phyloP scores from a whole-genome alignment of 306 rosid species.

The Gynostemma pentaphyllum region DNA sequence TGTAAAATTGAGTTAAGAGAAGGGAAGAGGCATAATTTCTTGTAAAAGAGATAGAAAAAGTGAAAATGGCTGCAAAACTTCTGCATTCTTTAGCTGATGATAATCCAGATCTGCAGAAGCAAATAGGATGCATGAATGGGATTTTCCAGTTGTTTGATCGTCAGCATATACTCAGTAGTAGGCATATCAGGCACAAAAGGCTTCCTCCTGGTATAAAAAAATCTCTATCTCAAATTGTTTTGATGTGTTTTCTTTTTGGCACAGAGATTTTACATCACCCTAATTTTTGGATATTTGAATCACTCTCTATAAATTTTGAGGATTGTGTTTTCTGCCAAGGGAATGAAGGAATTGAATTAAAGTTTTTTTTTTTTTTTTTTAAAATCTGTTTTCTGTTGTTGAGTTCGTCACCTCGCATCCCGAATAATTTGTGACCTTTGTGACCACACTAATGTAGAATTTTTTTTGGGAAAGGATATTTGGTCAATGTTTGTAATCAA shows the following conservation, averaged over 20 bases:
- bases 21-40: conserved; percentile 15
- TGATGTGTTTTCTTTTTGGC: neutral
- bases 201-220: conserved; percentile 65
- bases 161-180: conserved; percentile 40
- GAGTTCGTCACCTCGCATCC: neutral
- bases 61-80: conserved; percentile 83
- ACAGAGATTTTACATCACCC: neutral
- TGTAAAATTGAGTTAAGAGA: conserved; percentile 20
- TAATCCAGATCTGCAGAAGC: conserved; percentile 89
- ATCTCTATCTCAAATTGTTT: neutral
- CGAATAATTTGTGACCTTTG: neutral
- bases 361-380: neutral
- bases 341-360: neutral
- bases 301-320: neutral
- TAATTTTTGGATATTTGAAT: neutral
- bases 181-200: conserved; percentile 46
- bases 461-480: neutral
- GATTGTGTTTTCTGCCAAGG: neutral
- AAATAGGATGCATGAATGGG: conserved; percentile 92
- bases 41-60: conserved; percentile 10
- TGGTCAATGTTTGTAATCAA: neutral
- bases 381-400: neutral
- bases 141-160: conserved; percentile 88
- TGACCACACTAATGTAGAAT: neutral
- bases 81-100: conserved; percentile 90